Conservation (phyloP, 805 yeast genomes). For the Wickerhamomyces bisporus region DNA sequence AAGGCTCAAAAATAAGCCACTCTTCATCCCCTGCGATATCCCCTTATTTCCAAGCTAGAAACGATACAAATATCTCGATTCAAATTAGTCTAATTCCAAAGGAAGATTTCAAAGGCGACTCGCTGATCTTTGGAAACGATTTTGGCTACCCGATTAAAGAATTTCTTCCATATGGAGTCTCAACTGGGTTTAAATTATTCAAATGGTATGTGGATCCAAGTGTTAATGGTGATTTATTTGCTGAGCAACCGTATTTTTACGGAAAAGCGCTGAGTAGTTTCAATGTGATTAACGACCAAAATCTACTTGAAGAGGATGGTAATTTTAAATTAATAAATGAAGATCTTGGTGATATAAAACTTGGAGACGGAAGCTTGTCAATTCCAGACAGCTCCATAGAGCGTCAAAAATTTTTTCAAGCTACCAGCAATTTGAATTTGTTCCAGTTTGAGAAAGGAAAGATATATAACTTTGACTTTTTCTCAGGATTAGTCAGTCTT, state of each 20-base stretch:
- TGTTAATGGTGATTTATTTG: constrained; percentile 55
- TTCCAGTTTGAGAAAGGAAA: constrained; percentile 35
- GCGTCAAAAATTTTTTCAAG: constrained; percentile 42
- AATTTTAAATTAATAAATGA: constrained; percentile 18
- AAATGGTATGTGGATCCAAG: constrained; percentile 58
- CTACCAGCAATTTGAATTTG: constrained; percentile 30
- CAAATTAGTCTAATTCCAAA: constrained; percentile 39
- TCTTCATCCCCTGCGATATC: constrained; percentile 22
- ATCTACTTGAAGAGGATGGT: constrained; percentile 8
- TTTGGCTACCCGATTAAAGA: constrained; percentile 54
- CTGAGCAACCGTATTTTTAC: constrained; percentile 57
- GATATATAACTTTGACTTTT: constrained; percentile 46
- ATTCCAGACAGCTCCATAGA: constrained; percentile 31
- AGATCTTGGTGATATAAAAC: constrained; percentile 8
- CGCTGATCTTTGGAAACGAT: constrained; percentile 66
- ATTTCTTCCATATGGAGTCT: constrained; percentile 49
- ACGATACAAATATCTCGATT: constrained; percentile 28
- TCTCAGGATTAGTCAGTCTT: constrained; percentile 48
- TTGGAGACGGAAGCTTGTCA: constrained; percentile 17
- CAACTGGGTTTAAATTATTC: constrained; percentile 52
- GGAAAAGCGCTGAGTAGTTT: constrained; percentile 58
- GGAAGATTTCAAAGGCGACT: constrained; percentile 39
- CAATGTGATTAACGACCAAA: constrained; percentile 35
- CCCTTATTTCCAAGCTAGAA: constrained; percentile 19
- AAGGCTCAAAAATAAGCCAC: constrained; percentile 36